These are phyloP conservation scores for Falciphora oryzae DNA, from an alignment of 2,329 filamentous ascomycete species.

Conservation along the genomic window DNA sequence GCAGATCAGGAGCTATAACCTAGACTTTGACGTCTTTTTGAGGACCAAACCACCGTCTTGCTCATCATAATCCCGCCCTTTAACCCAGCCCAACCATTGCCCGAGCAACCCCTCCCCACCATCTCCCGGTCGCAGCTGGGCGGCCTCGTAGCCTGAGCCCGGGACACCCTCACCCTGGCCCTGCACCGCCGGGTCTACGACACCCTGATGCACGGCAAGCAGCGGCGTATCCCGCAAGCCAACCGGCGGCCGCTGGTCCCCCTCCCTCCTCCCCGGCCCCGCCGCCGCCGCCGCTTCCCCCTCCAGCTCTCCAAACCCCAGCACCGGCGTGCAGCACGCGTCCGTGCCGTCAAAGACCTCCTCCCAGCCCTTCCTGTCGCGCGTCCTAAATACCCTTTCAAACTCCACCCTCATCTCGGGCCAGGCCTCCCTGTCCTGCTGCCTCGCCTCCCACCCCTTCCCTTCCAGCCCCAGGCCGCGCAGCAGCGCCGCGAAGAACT, in stretches of 20 bases:
- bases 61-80: slow-evolving; percentile 65
- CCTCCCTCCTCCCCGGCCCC: slow-evolving; percentile 39
- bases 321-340: slow-evolving; percentile 85
- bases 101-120: slow-evolving; percentile 66
- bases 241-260: slow-evolving; percentile 67
- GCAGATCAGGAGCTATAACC: neutral
- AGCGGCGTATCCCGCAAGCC: slow-evolving; percentile 65
- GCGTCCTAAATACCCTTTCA: slow-evolving; percentile 57
- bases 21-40: slow-evolving; percentile 32
- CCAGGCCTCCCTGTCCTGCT: slow-evolving; percentile 62
- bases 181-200: slow-evolving; percentile 31
- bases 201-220: slow-evolving; percentile 50
- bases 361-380: slow-evolving; percentile 77
- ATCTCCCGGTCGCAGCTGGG: slow-evolving; percentile 56
- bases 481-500: slow-evolving; percentile 69
- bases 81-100: slow-evolving; percentile 73
- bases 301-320: slow-evolving; percentile 69
- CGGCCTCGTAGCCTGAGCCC: slow-evolving; percentile 61
- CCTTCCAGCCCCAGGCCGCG: slow-evolving; percentile 57
- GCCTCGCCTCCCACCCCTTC: slow-evolving; percentile 41
- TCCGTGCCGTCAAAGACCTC: slow-evolving; percentile 81
- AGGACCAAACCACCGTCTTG: slow-evolving; percentile 55
- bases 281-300: slow-evolving; percentile 23
- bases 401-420: slow-evolving; percentile 58
- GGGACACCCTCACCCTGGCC: slow-evolving; percentile 62